Evolutionary conservation across 2,329 filamentous ascomycete species (phyloP).

Genomic region (Clarireedia hainanense): DNA sequence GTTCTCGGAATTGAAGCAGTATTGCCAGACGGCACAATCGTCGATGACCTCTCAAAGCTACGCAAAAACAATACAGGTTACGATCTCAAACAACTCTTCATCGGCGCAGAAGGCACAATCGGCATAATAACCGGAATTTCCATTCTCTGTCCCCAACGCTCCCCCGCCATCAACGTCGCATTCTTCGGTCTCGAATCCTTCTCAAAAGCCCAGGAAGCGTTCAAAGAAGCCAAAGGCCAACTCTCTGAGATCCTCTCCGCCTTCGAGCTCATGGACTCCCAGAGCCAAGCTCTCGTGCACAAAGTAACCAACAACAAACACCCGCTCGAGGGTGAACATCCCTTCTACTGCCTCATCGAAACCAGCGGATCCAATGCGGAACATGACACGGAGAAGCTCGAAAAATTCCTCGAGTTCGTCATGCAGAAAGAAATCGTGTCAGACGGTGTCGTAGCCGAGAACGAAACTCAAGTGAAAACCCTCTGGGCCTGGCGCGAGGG

Average conservation of each 20-base stretch:
- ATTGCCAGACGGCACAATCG: conserved; percentile 82
- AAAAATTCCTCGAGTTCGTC: conserved; percentile 82
- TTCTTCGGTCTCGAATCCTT: conserved; percentile 89
- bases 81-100: conserved; percentile 93
- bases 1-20: conserved; percentile 92
- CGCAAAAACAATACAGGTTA: conserved; percentile 99
- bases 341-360: conserved; percentile 95
- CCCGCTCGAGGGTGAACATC: conserved; percentile 75
- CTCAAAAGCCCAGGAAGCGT: conserved; percentile 80
- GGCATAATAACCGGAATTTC: conserved; percentile 89
- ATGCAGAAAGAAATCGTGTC: conserved; percentile 80
- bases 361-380: conserved; percentile 92
- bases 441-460: conserved; percentile 87
- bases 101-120: conserved; percentile 90
- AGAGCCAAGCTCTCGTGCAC: conserved; percentile 70
- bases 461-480: conserved; percentile 78
- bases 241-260: conserved; percentile 93
- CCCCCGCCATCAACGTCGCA: conserved; percentile 85
- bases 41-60: conserved; percentile 80
- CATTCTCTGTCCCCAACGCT: conserved; percentile 80
- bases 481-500: conserved; percentile 93
- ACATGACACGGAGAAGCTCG: conserved; percentile 87
- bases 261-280: conserved; percentile 92
- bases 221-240: conserved; percentile 80
- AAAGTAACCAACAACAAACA: conserved; percentile 67